These are phyloP conservation scores for Theileria sp. DNA, from an alignment of 169 alveolate species.

Conservation along the genomic window DNA sequence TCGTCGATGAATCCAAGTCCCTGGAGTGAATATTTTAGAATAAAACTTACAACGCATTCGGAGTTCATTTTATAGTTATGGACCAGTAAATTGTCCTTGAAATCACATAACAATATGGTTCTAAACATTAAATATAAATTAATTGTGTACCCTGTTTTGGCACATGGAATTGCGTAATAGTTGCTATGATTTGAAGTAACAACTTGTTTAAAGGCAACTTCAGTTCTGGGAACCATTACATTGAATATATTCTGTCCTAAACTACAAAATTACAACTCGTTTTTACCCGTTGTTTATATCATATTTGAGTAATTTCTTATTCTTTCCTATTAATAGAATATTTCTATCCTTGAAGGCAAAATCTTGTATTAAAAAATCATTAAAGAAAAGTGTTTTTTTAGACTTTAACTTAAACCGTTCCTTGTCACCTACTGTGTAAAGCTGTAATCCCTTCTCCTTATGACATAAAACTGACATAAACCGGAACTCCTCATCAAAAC, in stretches of 20 bases:
- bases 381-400: slow-evolving; percentile 9
- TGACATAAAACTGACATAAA: slow-evolving; percentile 37
- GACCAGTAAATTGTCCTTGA: slow-evolving; percentile 26
- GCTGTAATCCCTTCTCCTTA: slow-evolving; percentile 31
- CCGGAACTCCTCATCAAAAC: slow-evolving; percentile 23
- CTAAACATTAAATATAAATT: slow-evolving; percentile 1
- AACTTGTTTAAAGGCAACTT: slow-evolving; percentile 19
- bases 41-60: slow-evolving; percentile 23
- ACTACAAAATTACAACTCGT: neutral
- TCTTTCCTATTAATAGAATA: slow-evolving; percentile 19
- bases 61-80: slow-evolving; percentile 63
- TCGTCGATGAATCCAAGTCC: slow-evolving; percentile 47
- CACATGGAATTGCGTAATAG: slow-evolving; percentile 25
- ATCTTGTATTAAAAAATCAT: slow-evolving; percentile 7
- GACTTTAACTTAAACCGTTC: slow-evolving; percentile 5
- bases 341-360: slow-evolving; percentile 37
- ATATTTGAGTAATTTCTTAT: slow-evolving; percentile 40
- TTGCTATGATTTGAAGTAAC: slow-evolving; percentile 13
- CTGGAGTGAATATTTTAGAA: slow-evolving; percentile 10
- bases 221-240: slow-evolving; percentile 40
- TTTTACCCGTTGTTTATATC: slow-evolving; percentile 26
- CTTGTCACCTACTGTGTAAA: slow-evolving; percentile 27
- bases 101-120: slow-evolving; percentile 42
- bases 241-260: slow-evolving; percentile 15
- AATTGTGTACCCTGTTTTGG: slow-evolving; percentile 34